phyloP scores from a whole-genome alignment of 768 basidiomycete genomes.

The Tubosaeta brunneosetosa region DNA sequence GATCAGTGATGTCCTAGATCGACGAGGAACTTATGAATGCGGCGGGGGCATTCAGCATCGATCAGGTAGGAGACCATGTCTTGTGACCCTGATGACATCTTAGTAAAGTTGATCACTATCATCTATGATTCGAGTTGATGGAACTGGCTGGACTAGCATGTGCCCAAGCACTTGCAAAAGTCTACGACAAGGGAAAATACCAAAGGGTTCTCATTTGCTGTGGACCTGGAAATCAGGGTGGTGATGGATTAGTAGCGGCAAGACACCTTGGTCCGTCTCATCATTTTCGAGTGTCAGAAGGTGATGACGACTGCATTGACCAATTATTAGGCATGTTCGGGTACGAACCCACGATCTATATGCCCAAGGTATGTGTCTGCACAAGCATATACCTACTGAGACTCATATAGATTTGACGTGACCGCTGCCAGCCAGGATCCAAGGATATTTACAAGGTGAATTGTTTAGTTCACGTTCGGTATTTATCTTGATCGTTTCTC shows the following conservation, averaged over 20 bases:
- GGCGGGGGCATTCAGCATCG: constrained; percentile 89
- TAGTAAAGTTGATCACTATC: neutral
- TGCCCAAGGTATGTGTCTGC: constrained; percentile 70
- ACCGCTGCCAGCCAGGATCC: constrained; percentile 62
- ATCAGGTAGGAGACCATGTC: constrained; percentile 55
- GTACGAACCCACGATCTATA: constrained; percentile 83
- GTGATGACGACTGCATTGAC: neutral
- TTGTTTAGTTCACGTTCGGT: neutral
- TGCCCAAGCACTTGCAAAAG: constrained; percentile 80
- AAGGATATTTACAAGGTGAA: constrained; percentile 88
- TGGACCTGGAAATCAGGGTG: constrained; percentile 96
- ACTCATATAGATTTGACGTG: neutral
- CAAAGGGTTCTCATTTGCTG: constrained; percentile 88
- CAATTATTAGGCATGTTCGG: constrained; percentile 75
- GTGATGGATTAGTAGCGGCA: constrained; percentile 95
- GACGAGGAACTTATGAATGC: constrained; percentile 91
- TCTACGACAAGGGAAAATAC: constrained; percentile 65
- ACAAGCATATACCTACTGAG: neutral
- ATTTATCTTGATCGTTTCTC: neutral
- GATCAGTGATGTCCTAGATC: constrained; percentile 48
- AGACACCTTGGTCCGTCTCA: constrained; percentile 72
- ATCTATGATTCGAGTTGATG: constrained; percentile 63
- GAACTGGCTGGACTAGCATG: constrained; percentile 94
- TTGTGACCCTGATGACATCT: neutral
- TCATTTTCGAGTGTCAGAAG: neutral